Base-by-base conservation (phyloP, 2,329 filamentous ascomycete genomes). In the Dactylellina leptospora region DNA sequence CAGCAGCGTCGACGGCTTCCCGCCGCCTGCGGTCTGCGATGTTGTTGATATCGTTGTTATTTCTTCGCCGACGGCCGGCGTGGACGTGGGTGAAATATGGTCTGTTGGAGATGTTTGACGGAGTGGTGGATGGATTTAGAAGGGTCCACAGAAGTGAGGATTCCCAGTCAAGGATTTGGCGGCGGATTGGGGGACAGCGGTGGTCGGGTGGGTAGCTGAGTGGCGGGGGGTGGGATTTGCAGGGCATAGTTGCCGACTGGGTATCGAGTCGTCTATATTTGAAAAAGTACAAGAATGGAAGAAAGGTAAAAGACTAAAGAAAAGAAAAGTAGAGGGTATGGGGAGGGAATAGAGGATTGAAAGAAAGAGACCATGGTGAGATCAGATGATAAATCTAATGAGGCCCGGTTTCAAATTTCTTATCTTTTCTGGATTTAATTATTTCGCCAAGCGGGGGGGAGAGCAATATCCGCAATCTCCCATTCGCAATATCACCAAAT, bases 121-220 rank as follows among this genome's bases (percentile, higher is more conserved):
- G 79, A 16, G 85, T 80, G 38, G 83, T 80, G 2, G 91, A 88
- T n/a, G 97, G 86, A 6, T 99, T 85, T 22, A 97, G 83, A 2
- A 91, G 88, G 16, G 97, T 86, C 6, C 97, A 85, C 22, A 97
- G 83, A 13, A 91, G 87, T 1, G 91, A 92, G 79, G 97, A 93
- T 77, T 95, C 96, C 79, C 89, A 88, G 45, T 84, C 80, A 60
- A 87, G 83, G 74, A 93, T 85, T 78, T 92, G 90, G 74, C 84
- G 85, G 80, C 97, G 90, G 56, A 97, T 86, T 1, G 89, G 86
- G 10, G 61, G 61, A 11, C 25, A 38, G 13, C 61, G 61, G 51
- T 66, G 61, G 30, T 66, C 61, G 20, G 23, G 42, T 9, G 61
- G 61, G 53, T 66, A 66, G 51, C 51, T 4, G 10, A 50, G 47